Evolutionary conservation across 805 yeast species (phyloP).

Genomic region (Schwanniomyces occidentalis): DNA sequence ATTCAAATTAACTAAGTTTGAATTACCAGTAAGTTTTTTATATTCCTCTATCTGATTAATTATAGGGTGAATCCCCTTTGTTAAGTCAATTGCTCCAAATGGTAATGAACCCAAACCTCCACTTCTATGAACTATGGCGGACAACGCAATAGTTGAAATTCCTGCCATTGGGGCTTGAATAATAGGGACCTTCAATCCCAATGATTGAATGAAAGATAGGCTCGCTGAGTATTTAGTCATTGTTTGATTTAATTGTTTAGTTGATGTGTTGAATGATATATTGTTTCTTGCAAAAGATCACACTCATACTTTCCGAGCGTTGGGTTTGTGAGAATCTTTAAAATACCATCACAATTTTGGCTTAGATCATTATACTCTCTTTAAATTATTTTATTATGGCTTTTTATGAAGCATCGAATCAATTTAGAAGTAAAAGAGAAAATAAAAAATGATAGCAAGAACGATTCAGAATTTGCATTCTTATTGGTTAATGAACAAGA

Average conservation of each 20-base stretch:
- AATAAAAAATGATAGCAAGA: too few relatives aligned
- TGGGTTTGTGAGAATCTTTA: too few relatives aligned
- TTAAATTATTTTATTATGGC: too few relatives aligned
- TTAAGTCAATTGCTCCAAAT: constrained; percentile 32
- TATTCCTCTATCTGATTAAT: constrained; percentile 14
- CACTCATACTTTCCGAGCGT: too few relatives aligned
- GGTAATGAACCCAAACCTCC: constrained; percentile 58
- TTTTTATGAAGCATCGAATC: too few relatives aligned
- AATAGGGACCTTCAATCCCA: constrained; percentile 42
- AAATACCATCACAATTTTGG: too few relatives aligned
- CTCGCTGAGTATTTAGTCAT: constrained; percentile 2
- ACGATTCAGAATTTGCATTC: too few relatives aligned
- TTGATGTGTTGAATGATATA: too few relatives aligned
- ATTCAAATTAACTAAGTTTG: constrained; percentile 40
- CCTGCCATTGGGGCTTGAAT: constrained; percentile 67
- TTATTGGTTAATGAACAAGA: too few relatives aligned
- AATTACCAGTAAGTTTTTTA: constrained; percentile 10
- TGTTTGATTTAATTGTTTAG: neutral
- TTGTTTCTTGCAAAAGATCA: too few relatives aligned
- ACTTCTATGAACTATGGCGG: constrained; percentile 37
- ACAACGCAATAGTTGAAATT: constrained; percentile 45
- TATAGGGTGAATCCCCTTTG: constrained; percentile 17
- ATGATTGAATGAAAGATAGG: constrained; percentile 7
- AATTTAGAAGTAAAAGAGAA: too few relatives aligned
- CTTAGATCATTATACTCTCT: too few relatives aligned